These are phyloP conservation scores for Populus deltoides DNA, from an alignment of 345 rosid genomes.

Conservation along the genomic window DNA sequence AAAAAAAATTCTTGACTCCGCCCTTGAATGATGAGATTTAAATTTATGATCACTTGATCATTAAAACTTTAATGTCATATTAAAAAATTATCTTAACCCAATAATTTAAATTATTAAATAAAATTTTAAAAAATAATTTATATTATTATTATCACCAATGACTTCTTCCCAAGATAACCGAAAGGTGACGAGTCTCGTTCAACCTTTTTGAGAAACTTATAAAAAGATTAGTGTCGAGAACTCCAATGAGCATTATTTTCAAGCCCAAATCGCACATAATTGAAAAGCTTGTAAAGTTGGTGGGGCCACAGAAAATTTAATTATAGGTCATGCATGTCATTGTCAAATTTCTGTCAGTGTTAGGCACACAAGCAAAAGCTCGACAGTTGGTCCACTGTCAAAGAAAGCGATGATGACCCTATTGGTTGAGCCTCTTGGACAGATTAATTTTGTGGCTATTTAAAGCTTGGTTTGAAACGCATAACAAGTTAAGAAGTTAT, in stretches of 20 bases:
- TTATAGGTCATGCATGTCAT: not conserved
- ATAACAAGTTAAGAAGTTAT: not conserved
- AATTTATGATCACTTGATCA: accelerated
- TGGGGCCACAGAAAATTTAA: not conserved
- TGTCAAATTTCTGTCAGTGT: not conserved
- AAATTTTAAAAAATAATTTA: no score
- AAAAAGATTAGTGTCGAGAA: not conserved
- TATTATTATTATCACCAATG: no score
- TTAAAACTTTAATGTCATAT: accelerated
- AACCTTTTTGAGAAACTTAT: not conserved
- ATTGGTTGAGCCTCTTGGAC: not conserved
- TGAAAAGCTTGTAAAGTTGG: not conserved
- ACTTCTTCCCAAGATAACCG: not conserved
- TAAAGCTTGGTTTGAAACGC: not conserved
- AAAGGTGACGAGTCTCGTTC: not conserved
- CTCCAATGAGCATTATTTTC: not conserved
- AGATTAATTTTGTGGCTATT: not conserved
- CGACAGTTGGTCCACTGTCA: not conserved
- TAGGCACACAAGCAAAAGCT: no score
- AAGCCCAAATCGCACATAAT: not conserved
- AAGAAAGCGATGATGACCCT: not conserved
- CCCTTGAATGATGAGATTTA: no score
- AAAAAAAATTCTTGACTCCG: no score
- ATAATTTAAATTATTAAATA: no score
- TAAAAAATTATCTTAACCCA: accelerated